phyloP scores from a whole-genome alignment of 306 rosid genomes.

The Cicer chorassanicum region DNA sequence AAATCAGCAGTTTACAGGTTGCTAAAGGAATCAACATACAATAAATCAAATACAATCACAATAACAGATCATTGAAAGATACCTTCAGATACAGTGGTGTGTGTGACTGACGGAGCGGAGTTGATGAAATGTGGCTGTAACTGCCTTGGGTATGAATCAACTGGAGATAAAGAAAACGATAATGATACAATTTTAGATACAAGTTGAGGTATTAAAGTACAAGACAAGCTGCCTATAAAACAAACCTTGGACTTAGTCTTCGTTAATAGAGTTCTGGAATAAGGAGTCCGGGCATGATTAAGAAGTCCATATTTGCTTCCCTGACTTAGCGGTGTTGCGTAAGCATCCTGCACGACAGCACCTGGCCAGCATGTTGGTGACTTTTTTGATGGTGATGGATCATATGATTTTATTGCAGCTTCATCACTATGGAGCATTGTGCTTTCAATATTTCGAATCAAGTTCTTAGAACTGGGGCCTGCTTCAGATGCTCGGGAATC shows the following conservation, averaged over 20 bases:
- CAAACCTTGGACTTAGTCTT: conserved; percentile 78
- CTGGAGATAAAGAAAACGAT: conserved; percentile 49
- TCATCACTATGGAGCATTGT: conserved; percentile 47
- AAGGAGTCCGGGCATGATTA: conserved; percentile 82
- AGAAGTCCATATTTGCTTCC: conserved; percentile 68
- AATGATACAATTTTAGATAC: not conserved
- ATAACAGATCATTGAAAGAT: conserved; percentile 36
- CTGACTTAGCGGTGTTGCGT: conserved; percentile 71
- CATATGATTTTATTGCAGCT: conserved; percentile 55
- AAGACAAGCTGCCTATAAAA: conserved; percentile 35
- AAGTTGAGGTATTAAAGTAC: conserved; percentile 33
- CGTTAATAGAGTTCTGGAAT: conserved; percentile 78
- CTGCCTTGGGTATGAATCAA: conserved; percentile 57
- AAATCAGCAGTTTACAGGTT: not conserved
- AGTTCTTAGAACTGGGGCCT: conserved; percentile 55
- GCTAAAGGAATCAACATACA: conserved; percentile 3
- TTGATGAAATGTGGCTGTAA: conserved; percentile 46
- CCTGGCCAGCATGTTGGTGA: conserved; percentile 86
- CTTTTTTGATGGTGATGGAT: conserved; percentile 60
- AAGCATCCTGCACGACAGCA: conserved; percentile 65
- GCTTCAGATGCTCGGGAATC: conserved; percentile 63
- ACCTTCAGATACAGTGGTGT: conserved; percentile 65
- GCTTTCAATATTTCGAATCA: conserved; percentile 51
- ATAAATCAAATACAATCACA: conserved; percentile 31
- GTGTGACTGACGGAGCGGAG: conserved; percentile 55